These are phyloP conservation scores for Arxiozyma telluris DNA, from an alignment of 1,139 yeast species.

Conservation along the genomic window DNA sequence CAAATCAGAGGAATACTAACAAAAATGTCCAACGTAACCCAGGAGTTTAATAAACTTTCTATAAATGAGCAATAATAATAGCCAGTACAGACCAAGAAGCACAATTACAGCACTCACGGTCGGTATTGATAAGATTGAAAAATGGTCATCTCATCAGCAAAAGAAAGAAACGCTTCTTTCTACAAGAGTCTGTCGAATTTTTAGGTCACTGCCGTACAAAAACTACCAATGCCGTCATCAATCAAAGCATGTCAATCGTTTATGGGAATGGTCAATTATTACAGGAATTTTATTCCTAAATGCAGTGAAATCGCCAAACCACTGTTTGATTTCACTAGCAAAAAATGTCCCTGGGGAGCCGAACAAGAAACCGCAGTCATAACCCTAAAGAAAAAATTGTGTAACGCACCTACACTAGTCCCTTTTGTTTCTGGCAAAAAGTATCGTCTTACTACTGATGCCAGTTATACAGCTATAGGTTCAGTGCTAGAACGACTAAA, in stretches of 20 bases:
- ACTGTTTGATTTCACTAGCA: constrained; percentile 2
- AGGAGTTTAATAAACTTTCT: too few relatives aligned
- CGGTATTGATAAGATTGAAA: too few relatives aligned
- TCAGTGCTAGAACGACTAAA: constrained; percentile 12
- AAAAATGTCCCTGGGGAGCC: neutral
- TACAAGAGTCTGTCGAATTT: too few relatives aligned
- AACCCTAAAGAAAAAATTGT: neutral
- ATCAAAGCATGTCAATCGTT: constrained; percentile 11
- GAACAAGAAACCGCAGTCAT: neutral
- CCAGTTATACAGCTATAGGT: constrained; percentile 11
- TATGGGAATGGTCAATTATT: constrained; percentile 11
- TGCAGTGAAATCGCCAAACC: constrained; percentile 5
- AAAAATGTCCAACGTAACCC: too few relatives aligned
- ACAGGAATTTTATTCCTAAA: constrained; percentile 8
- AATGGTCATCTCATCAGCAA: too few relatives aligned
- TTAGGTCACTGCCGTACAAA: constrained; percentile 5
- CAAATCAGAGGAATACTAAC: too few relatives aligned
- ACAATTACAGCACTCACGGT: too few relatives aligned
- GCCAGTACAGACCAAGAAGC: neutral
- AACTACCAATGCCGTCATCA: constrained; percentile 5
- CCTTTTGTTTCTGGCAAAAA: constrained; percentile 5
- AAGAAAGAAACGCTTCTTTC: too few relatives aligned
- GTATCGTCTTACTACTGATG: constrained; percentile 11
- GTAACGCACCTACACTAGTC: constrained; percentile 7
- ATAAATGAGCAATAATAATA: too few relatives aligned